Base-by-base conservation (phyloP, 805 yeast genomes). In the Sugiyamaella valdiviana region DNA sequence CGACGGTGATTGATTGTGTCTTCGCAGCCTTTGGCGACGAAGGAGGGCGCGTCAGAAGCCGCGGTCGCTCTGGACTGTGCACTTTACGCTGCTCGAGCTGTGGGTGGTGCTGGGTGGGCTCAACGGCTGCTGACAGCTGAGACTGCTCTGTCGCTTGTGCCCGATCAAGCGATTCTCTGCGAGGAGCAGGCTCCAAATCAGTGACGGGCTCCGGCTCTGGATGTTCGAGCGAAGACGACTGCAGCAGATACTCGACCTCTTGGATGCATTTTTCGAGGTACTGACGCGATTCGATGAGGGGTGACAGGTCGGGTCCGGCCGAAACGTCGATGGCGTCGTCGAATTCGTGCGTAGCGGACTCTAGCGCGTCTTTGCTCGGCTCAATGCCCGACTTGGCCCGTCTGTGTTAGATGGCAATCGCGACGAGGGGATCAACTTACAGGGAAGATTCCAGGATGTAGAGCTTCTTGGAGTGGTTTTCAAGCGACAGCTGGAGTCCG, bases 251-350 rank as follows among this genome's bases (percentile, higher is more conserved):
- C 20, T 60, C 60, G 15, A 67, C 66, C 46, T 67, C 71, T 40
- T 63, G 63, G 7, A 67, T 51, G 54, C 71, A 67, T 44, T 63
- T 62, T 21, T 56, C 60, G 7, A 67, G 55, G 45, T 62, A 64
- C 47, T 54, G 50, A n/a, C 63, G 51, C n/a, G 66, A 54, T 42
- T 55, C 60, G 6, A 59, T 47, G 23, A 57, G 43, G 4, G 60
- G 63, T 3, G 52, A 20, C 40, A 58, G 42, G 26, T 60, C 64
- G 2, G 44, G 44, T 7, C 17, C n/a, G 36, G 24, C n/a, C 22
- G 36, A 9, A 21, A 51, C 38, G 6, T 46, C 49, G 15, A 35
- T 19, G 14, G 35, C 50, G 12, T 17, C 22, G 41, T 37, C 21
- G 29, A 39, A 26, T 17, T 45, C 42, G 17, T 39, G 42, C 15